A percentile compares a stretch with the other conserved stretches of the same genome.
Evolutionary conservation across 2,329 filamentous ascomycete genomes (phyloP).

Genomic region (Claviceps africana): DNA sequence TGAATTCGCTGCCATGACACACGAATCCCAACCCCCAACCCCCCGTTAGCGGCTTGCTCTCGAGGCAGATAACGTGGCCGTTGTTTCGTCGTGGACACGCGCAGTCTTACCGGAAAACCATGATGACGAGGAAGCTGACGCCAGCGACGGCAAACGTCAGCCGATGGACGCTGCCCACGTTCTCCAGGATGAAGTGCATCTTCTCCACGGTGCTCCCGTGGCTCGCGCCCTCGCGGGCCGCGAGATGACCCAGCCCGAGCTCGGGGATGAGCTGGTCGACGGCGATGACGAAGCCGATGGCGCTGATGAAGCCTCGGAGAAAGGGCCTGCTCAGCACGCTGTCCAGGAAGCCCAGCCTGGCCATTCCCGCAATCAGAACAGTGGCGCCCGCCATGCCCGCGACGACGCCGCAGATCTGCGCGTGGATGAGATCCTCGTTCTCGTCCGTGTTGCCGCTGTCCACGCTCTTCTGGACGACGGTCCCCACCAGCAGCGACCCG

Average conservation of each 20-base stretch:
- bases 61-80: too few relatives aligned
- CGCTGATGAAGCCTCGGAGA: conserved; percentile 87
- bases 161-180: conserved; percentile 52
- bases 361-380: conserved; percentile 75
- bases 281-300: conserved; percentile 90
- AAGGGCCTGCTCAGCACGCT: conserved; percentile 90
- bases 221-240: conserved; percentile 49
- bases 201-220: conserved; percentile 85
- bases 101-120: conserved; percentile 76
- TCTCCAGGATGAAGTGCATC: conserved; percentile 59
- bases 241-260: conserved; percentile 57
- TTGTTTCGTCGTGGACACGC: too few relatives aligned
- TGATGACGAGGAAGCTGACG: conserved; percentile 72
- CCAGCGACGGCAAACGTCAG: conserved; percentile 66
- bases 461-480: conserved; percentile 67
- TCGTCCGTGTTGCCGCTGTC: conserved; percentile 51
- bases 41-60: too few relatives aligned
- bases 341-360: conserved; percentile 80
- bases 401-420: conserved; percentile 74
- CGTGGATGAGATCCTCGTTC: conserved; percentile 53
- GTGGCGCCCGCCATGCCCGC: conserved; percentile 78
- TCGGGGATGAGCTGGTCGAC: conserved; percentile 91
- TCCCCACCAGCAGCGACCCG: conserved; percentile 78
- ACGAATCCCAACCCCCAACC: too few relatives aligned
- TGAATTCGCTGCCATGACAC: conserved; percentile 57